These are phyloP conservation scores for Aspergillus floridensis DNA, from an alignment of 2,329 filamentous ascomycete species.

Conservation along the genomic window DNA sequence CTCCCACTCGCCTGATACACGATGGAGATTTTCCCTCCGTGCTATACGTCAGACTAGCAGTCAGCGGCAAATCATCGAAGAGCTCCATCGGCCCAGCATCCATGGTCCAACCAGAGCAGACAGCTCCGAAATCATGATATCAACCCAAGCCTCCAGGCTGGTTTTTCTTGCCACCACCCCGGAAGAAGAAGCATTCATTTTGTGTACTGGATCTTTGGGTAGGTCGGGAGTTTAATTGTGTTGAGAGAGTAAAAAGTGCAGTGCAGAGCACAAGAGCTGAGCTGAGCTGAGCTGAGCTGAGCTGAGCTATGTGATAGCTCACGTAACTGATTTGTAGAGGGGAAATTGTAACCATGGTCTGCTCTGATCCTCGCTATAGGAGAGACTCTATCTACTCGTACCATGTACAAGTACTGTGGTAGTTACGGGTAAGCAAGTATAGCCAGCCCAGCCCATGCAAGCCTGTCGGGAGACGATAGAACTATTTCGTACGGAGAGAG, in stretches of 20 bases:
- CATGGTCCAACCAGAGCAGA: background rate
- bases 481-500: too few species aligned
- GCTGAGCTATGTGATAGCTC: background rate
- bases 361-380: background rate
- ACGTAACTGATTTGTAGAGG: background rate
- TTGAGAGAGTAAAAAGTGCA: too few species aligned
- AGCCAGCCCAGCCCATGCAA: too few species aligned
- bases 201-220: too few species aligned
- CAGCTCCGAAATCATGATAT: conserved; percentile 6
- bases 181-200: background rate
- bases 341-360: background rate
- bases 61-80: too few species aligned
- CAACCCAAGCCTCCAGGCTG: background rate
- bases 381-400: too few species aligned
- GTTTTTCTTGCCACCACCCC: background rate
- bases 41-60: background rate
- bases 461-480: too few species aligned
- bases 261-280: too few species aligned
- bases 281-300: too few species aligned
- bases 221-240: too few species aligned
- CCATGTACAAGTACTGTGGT: too few species aligned
- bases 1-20: background rate
- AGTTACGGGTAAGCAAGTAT: too few species aligned
- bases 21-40: background rate
- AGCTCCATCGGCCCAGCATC: background rate